Evolutionary conservation across 352 stramenopile species (phyloP).

Genomic region (Phytophthora pseudosyringae): DNA sequence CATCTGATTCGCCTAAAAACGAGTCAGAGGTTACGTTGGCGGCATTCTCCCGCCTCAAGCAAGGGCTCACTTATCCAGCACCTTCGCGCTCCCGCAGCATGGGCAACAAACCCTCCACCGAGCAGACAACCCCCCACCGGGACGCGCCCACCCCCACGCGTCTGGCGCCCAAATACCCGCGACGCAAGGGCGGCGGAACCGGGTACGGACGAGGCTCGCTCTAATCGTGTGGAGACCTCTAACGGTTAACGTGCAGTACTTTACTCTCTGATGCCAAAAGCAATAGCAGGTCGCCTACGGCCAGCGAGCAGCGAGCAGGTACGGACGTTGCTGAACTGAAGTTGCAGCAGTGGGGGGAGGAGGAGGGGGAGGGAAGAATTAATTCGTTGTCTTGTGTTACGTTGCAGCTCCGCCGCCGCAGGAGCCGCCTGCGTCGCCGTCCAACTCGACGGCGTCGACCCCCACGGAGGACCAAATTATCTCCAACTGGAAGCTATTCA

Average conservation of each 20-base stretch:
- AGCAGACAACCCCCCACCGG: conserved; percentile 10
- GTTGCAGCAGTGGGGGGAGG: conserved; percentile 5
- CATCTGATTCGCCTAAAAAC: conserved; percentile 14
- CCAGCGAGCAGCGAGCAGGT: conserved; percentile 33
- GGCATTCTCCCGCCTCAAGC: conserved; percentile 25
- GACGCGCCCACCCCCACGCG: conserved; percentile 23
- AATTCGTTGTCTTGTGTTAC: conserved; percentile 1
- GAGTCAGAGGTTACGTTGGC: conserved; percentile 3
- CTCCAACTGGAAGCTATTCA: conserved; percentile 89
- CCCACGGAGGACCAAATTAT: conserved; percentile 68
- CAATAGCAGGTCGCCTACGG: conserved; percentile 19
- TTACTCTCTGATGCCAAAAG: neutral
- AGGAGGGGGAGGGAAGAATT: neutral
- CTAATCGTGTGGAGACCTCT: neutral
- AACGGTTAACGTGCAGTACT: conserved; percentile 2
- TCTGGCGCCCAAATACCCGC: conserved; percentile 30
- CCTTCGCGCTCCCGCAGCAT: conserved; percentile 22
- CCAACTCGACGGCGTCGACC: conserved; percentile 39
- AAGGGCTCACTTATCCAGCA: neutral
- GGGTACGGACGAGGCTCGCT: conserved; percentile 12
- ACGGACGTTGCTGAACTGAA: neutral
- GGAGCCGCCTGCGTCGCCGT: conserved; percentile 25
- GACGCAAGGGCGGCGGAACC: conserved; percentile 17
- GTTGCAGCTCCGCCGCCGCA: conserved; percentile 18
- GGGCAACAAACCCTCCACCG: conserved; percentile 43